These are phyloP conservation scores for Dryas alaskensis DNA, from an alignment of 306 rosid genomes.

Conservation along the genomic window DNA sequence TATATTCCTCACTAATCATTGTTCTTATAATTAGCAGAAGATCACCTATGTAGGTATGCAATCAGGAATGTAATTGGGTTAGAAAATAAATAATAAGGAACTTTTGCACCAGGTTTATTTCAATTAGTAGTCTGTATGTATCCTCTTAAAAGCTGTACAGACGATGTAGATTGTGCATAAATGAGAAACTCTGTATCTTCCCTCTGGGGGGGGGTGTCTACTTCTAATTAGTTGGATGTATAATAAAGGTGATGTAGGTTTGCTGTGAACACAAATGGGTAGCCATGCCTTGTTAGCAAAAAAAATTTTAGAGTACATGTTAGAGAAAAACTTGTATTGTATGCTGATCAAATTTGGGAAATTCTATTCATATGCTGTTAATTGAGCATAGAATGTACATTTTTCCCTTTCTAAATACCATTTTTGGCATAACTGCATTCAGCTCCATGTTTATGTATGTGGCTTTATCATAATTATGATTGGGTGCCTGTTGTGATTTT, in stretches of 20 bases:
- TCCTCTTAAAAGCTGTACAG: neutral
- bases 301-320: neutral
- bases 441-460: too few species aligned
- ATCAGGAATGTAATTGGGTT: neutral
- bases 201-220: neutral
- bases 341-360: neutral
- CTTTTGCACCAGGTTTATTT: neutral
- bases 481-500: conserved; percentile 15
- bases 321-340: neutral
- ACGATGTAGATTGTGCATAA: neutral
- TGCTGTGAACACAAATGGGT: neutral
- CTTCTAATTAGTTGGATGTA: neutral
- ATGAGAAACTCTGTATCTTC: neutral
- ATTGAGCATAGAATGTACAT: too few species aligned
- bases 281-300: neutral
- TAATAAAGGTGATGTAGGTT: neutral
- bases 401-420: too few species aligned
- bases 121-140: neutral
- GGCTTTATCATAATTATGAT: conserved; percentile 13
- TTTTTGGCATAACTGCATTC: too few species aligned
- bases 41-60: neutral
- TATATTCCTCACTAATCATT: neutral
- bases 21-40: neutral
- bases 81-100: neutral
- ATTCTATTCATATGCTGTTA: too few species aligned